Evolutionary conservation across 2,329 filamentous ascomycete species (phyloP), one percentile per base, ranked within the genome.

Genomic region (Coniella vitis): DNA sequence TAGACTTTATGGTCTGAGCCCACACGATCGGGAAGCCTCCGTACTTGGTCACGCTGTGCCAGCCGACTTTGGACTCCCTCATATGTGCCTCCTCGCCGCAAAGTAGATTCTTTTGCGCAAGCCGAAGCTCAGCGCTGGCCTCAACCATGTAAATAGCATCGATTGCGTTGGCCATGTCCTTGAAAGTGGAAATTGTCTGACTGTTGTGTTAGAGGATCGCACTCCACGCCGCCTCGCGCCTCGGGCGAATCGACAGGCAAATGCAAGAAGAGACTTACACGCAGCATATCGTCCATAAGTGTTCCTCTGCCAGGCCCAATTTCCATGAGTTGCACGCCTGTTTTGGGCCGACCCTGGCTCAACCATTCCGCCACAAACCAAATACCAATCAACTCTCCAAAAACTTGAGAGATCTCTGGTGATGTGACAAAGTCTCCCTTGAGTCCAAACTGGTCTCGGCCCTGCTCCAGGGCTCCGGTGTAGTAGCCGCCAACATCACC

Each of bases 311-410:
- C 93, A 3, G 93, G 93, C 0, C 93, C 93, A 57, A 97, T 83
- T 67, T 98, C 93, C 61, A 98, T 89, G 55, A 98, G 73, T 63
- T 96, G 86, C 14, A 96, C 83, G 21, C 87, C 88, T 25, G 77
- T 73, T 53, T 71, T 79, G 48, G 79, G 86, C 52, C 76, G 77
- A 14, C 90, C 90, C 65, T 98, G 93, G 36, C 86, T 85, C 65
- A 97, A 87, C 91, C 93, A 98, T 73, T 98, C 93, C 37, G 91
- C 84, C 45, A 97, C 84, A 54, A 95, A 84, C 93, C 93, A 98
- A 58, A 98, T 80, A 4, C 89, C 93, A 49, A 97, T 75, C 22
- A 98, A 75, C 69, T 98, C 93, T 20, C 93, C 93, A 68, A 98
- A 98, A 12, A 97, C 79, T 64, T 97, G 93, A 1, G 90, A 96